Evolutionary conservation across 495 filamentous ascomycete genomes (phyloP), one percentile per base, ranked within the genome.

Genomic region (Penicillium coffeae): DNA sequence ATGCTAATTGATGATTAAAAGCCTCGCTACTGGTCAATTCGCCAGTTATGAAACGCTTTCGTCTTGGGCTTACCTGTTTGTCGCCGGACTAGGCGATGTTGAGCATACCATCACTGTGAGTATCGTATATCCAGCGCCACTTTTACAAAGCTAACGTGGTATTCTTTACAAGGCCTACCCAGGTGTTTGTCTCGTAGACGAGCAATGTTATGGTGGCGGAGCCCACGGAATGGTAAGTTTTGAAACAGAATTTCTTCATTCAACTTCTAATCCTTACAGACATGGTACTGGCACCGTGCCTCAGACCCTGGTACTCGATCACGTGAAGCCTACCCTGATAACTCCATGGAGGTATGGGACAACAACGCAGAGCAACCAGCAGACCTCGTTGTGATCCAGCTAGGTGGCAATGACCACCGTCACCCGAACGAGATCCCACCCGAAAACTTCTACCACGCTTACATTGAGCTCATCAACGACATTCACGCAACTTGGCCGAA

Each of bases 381-480:
- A 3, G 83, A 86, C 52, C 68, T 89, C 8, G 83, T 84, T 10
- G 52, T 87, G 49, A 84, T 87, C 57, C 81, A 86, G 54, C 70
- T 88, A 34, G 84, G 83, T 20, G 85, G 82, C 14, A 87, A 87
- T 52, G 85, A 87, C 60, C 74, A 76, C 48, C 82, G 83, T 48
- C 49, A 69, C 1, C 62, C 64, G 13, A 87, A 86, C 59, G 79
- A 84, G 34, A 75, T 85, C 40, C 73, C 76, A 2, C 62, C 68
- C 2, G 52, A 60, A 3, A 63, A 72, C 0, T 87, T 81, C 63
- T 74, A 79, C 34, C 63, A 77, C 44, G 74, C 73, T 20, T 81
- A 84, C 45, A 74, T 76, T 25, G 77, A 80, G 38, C 62, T 87
- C 37, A 74, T 89, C 16, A 67, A 80, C 32, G 75, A 77, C 3